Evolutionary conservation across 2,329 filamentous ascomycete genomes (phyloP), one percentile per base, ranked within the genome.

Genomic region (Tympanopsis confertula): DNA sequence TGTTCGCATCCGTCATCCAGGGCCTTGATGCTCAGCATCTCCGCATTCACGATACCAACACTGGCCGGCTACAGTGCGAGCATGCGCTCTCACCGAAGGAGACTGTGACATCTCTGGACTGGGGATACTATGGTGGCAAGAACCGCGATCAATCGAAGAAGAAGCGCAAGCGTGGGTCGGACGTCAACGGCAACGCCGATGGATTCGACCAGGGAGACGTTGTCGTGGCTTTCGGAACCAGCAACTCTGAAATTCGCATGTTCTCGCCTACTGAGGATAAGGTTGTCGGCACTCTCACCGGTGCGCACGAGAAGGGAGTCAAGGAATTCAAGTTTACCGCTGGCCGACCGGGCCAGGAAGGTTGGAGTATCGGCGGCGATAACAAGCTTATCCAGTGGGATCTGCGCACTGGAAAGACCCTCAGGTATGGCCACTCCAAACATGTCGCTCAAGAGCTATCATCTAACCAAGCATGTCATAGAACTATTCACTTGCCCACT

Each of bases 291-390:
- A 57, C 50, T 5, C 48, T 71, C 36, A 54, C 53, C 19, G 64
- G 59, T 33, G 65, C 49, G 4, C 67, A 71, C 46, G 59, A 66
- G 13, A 60, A 59, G 41, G 64, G 60, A 20, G 57, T 70, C 37
- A 58, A 55, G 45, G 64, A 68, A 44, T 69, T 71, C 51, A 66
- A 66, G 45, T 71, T 71, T 45, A 62, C 60, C 5, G 50, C 56
- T 30, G 52, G 55, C 20, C 50, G 50, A 5, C 51, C 57, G 17
- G 50, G 46, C 38, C 48, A 55, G 17, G 61, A 65, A 44, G 66
- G 57, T n/a, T 71, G 67, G 67, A 70, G 67, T 57, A 61, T 69
- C 41, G 67, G 67, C 36, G 63, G 61, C 36, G 67, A 71, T 50
- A 64, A 63, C 42, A 69, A 63, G 46, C 55, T 70, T 35, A 58